Base-by-base conservation (phyloP, 2,329 filamentous ascomycete species). In the Penicillium sp. region DNA sequence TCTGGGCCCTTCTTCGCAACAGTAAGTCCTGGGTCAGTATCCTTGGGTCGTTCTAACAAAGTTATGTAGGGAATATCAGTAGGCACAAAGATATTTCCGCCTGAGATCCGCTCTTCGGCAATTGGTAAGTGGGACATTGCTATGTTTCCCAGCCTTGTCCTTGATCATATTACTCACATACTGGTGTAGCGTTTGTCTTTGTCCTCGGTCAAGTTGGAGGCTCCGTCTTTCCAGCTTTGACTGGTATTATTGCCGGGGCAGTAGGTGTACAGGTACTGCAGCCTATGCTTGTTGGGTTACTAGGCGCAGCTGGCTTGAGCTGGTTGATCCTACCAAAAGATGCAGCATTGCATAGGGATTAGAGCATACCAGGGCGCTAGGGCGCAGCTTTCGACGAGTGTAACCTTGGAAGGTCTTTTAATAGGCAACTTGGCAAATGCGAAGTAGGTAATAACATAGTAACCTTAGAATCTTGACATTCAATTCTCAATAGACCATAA, bases 1-100 rank as follows among this genome's bases (percentile, higher is more conserved):
- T 79, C 79, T 1, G 84, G 83, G 0, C 83, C 83, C 0, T 76
- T 84, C 21, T 86, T 86, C 57, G 81, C 83, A 1, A 81, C 81
- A 0, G 83, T 81, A 55, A 52, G 67, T 44, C 7, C 10, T 5
- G 11, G 9, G 16, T 27, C 13, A 16, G 6, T 22, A 21, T 5
- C 8, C 3, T 10, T 2, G 4, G 4, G 5, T 11, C 8, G 40
- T n/a, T 7, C 34, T 36, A 13, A 36, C 34, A 14, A 13, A 5
- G 4, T 42, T 3, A 6, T 31, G 3, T 7, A 69, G 64, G 65
- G 65, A 2, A 80, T 86, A 32, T 81, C 79, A 0, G 76, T 84
- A 1, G 82, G 74, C 0, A 78, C 81, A 0, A 83, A 79, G 55
- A 67, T 84, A 0, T 83, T 86, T 52, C 68, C 77, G 0, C 71